A percentile compares a stretch with the other conserved stretches of the same genome.
These are phyloP conservation scores for Arbutus unedo DNA, from an alignment of 148 eudicot genomes.

Conservation along the genomic window DNA sequence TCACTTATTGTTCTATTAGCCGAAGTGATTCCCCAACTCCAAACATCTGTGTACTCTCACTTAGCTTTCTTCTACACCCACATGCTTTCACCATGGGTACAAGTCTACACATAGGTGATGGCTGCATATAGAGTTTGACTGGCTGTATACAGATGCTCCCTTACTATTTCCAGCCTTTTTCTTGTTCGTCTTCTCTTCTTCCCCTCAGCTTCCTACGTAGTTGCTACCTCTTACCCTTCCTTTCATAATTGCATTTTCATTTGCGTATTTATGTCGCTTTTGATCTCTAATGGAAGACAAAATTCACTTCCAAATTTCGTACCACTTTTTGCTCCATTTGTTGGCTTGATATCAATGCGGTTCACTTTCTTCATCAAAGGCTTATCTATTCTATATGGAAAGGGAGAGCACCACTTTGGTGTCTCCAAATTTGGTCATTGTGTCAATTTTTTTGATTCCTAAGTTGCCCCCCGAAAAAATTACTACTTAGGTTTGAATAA, in stretches of 20 bases:
- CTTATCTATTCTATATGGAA: neutral
- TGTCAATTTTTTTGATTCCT: too few relatives aligned
- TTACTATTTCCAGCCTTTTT: neutral
- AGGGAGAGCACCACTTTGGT: too few relatives aligned
- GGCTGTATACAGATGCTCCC: neutral
- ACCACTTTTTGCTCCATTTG: neutral
- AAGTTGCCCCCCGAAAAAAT: too few relatives aligned
- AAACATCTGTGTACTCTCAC: neutral
- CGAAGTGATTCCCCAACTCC: neutral
- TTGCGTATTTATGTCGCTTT: neutral
- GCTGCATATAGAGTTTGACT: neutral
- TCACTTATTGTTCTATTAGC: neutral
- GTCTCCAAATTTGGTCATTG: too few relatives aligned
- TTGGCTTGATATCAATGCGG: neutral
- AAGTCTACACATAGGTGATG: neutral
- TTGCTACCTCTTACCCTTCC: neutral
- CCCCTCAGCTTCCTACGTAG: neutral
- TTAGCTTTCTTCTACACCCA: neutral
- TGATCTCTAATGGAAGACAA: neutral
- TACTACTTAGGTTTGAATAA: too few relatives aligned
- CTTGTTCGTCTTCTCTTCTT: neutral
- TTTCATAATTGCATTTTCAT: neutral
- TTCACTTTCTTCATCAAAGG: neutral
- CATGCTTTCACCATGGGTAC: neutral
- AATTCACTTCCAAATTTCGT: neutral